Conservation (phyloP, 352 stramenopile species). For the Phytophthora pseudosyringae region DNA sequence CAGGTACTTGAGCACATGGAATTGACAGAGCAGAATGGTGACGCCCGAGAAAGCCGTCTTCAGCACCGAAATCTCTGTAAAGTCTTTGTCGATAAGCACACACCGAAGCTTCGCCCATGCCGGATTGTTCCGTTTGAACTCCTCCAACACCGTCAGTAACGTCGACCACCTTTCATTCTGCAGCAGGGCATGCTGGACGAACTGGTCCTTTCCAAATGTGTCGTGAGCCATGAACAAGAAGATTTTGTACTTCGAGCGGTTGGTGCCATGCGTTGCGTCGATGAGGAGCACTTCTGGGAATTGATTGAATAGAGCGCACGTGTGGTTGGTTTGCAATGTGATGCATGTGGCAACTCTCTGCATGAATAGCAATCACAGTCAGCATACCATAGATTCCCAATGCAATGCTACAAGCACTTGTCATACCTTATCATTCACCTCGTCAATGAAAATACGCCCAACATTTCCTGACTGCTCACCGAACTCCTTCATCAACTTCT, state of each 20-base stretch:
- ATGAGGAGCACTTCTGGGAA: conserved; percentile 7
- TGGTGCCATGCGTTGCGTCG: conserved; percentile 9
- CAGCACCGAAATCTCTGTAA: conserved; percentile 26
- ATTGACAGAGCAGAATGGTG: conserved; percentile 35
- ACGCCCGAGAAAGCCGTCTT: conserved; percentile 16
- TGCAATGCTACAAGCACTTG: too few species aligned
- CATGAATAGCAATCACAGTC: neutral
- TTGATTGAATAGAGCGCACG: neutral
- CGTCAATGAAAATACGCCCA: too few species aligned
- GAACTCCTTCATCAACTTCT: too few species aligned
- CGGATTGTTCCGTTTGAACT: conserved; percentile 14
- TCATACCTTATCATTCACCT: too few species aligned
- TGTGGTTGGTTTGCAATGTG: neutral
- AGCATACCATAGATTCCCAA: too few species aligned
- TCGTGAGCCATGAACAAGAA: conserved; percentile 9
- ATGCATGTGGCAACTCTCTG: conserved; percentile 6
- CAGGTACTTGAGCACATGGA: conserved; percentile 35
- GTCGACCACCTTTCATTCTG: neutral
- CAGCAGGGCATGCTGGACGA: conserved; percentile 5
- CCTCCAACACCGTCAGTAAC: neutral
- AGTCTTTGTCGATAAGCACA: conserved; percentile 36
- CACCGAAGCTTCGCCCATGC: conserved; percentile 15
- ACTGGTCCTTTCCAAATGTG: conserved; percentile 11
- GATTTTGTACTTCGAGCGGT: neutral
- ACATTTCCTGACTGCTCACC: too few species aligned